Evolutionary conservation across 2,329 filamentous ascomycete species (phyloP).

Genomic region (Dothistroma pini): DNA sequence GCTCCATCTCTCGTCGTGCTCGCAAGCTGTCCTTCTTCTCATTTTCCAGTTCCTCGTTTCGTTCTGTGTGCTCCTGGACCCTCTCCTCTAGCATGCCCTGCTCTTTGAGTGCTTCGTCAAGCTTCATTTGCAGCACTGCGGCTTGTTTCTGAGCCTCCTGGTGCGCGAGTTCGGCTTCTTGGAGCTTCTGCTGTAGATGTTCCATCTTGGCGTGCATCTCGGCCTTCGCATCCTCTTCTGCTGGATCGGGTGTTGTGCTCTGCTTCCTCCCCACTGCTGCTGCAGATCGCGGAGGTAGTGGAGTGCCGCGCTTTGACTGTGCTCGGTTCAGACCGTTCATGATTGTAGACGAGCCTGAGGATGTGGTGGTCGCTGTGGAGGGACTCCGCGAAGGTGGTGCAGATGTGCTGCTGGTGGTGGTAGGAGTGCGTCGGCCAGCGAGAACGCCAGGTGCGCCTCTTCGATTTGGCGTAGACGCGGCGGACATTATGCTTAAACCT

Average conservation of each 20-base stretch:
- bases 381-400: slow-evolving; percentile 18
- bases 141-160: slow-evolving; percentile 64
- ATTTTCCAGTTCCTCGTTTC: slow-evolving; percentile 73
- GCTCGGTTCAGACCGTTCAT: slow-evolving; percentile 38
- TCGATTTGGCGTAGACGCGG: slow-evolving; percentile 17
- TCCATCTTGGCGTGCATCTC: slow-evolving; percentile 76
- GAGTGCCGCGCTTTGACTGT: slow-evolving; percentile 64
- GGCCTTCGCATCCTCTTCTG: slow-evolving; percentile 65
- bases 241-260: slow-evolving; percentile 28
- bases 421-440: slow-evolving; percentile 19
- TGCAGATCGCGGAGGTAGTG: slow-evolving; percentile 66
- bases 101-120: slow-evolving; percentile 80
- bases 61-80: slow-evolving; percentile 80
- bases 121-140: slow-evolving; percentile 75
- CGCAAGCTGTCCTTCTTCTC: slow-evolving; percentile 80
- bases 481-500: slow-evolving; percentile 11
- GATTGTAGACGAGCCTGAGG: slow-evolving; percentile 15
- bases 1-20: slow-evolving; percentile 86
- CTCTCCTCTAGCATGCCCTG: slow-evolving; percentile 84
- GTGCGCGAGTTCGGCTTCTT: slow-evolving; percentile 82
- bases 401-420: slow-evolving; percentile 12
- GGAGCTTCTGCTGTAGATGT: slow-evolving; percentile 77
- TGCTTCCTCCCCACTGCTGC: slow-evolving; percentile 62
- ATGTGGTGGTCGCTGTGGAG: slow-evolving; percentile 20
- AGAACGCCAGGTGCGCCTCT: slow-evolving; percentile 17